Conservation (phyloP, 2,329 filamentous ascomycete genomes). For the Talaromyces sp. region DNA sequence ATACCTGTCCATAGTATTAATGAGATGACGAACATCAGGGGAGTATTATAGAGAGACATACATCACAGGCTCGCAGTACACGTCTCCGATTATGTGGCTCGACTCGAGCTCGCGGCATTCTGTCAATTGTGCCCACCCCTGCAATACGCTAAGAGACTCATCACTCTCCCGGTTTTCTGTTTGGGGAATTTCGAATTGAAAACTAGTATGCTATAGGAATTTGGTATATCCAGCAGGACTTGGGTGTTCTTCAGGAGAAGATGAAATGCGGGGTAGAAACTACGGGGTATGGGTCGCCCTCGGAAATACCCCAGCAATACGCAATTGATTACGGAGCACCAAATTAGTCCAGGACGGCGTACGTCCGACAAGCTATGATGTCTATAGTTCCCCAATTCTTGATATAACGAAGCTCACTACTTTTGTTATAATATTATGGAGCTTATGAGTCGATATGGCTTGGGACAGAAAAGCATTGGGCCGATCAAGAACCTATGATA, state of each 20-base stretch:
- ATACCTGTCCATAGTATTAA: conserved; percentile 19
- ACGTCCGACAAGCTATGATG: not conserved
- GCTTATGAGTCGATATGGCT: too few relatives aligned
- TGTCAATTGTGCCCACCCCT: not conserved
- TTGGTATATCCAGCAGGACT: not conserved
- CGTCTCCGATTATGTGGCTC: not conserved
- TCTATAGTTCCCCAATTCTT: too few relatives aligned
- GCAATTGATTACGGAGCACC: not conserved
- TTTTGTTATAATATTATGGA: too few relatives aligned
- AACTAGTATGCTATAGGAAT: not conserved
- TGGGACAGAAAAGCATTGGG: too few relatives aligned
- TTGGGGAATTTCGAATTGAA: not conserved
- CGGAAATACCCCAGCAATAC: not conserved
- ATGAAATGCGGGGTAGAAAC: not conserved
- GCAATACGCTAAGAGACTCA: not conserved
- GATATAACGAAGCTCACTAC: too few relatives aligned
- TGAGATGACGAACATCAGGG: not conserved
- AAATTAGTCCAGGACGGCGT: not conserved
- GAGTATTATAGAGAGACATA: not conserved
- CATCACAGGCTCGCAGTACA: not conserved
- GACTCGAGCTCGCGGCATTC: not conserved
- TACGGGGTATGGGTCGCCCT: not conserved
- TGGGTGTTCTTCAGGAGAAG: not conserved
- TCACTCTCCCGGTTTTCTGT: not conserved
- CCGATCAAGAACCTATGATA: too few relatives aligned